phyloP scores from a whole-genome alignment of 495 filamentous ascomycete species.

The Podospora fimiseda region DNA sequence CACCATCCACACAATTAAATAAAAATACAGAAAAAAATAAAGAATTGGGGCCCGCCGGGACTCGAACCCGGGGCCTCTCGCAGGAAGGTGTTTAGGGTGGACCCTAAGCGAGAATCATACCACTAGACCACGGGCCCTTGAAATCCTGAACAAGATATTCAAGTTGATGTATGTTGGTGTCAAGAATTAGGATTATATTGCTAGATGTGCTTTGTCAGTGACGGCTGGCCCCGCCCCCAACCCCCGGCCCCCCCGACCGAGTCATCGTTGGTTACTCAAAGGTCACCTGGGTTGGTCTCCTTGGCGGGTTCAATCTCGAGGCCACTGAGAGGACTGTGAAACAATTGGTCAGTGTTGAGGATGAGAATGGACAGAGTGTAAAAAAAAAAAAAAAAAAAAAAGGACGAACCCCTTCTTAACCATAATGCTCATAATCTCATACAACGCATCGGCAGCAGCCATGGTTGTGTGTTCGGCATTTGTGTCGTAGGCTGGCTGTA shows the following conservation, averaged over 20 bases:
- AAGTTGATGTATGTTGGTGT: slow-evolving; percentile 6
- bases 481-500: slow-evolving; percentile 76
- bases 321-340: slow-evolving; percentile 13
- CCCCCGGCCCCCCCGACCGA: too few relatives aligned
- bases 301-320: slow-evolving; percentile 8
- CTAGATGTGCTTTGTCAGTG: too few relatives aligned
- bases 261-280: neutral
- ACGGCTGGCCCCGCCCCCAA: neutral
- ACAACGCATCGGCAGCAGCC: slow-evolving; percentile 73
- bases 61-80: slow-evolving; percentile 23
- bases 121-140: slow-evolving; percentile 23
- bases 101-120: slow-evolving; percentile 24
- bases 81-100: slow-evolving; percentile 9
- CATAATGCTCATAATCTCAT: slow-evolving; percentile 83
- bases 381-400: neutral
- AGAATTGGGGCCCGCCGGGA: slow-evolving; percentile 19
- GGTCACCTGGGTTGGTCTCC: neutral
- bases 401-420: slow-evolving; percentile 49
- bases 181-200: neutral
- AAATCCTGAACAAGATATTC: slow-evolving; percentile 1
- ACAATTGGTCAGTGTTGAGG: too few relatives aligned
- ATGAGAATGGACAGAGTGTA: neutral
- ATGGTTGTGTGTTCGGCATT: slow-evolving; percentile 81
- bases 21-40: slow-evolving; percentile 1
- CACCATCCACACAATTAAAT: too few relatives aligned